Base-by-base conservation (phyloP, 176 grass and related monocot species). In the Chloris gayana region DNA sequence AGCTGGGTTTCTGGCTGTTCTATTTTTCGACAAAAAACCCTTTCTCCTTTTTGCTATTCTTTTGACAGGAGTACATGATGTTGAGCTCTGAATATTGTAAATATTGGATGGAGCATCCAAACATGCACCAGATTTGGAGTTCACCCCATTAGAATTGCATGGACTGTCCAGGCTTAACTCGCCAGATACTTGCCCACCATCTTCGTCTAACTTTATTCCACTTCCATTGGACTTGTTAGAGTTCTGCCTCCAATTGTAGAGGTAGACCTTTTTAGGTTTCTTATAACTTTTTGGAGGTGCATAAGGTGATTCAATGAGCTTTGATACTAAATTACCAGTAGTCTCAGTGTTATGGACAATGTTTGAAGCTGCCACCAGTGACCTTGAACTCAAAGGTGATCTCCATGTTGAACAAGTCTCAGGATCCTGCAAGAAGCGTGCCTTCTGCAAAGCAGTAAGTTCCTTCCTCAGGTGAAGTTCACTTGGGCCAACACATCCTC, bases 181-280 rank as follows among this genome's bases (percentile, higher is more conserved):
- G 26, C 71, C 79, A 70, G 85, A 84, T 44, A 63, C 64, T 84
- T 81, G 62, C 65, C 61, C 70, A 39, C 56, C 84, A 46, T 87
- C 79, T 44, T 86, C 84, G 67, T 79, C 70, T 71, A 83, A 79
- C 46, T 85, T 89, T 34, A 92, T 69, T 78, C 63, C 87, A 22
- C 30, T 81, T 67, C 87, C 91, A 47, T 63, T 88, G 1, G 89
- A 94, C 78, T 83, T 97, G 46, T 66, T 64, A 83, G 94, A 93
- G 67, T 85, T 79, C 53, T 93, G 77, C 80, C 84, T 97, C 94
- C 94, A 97, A 85, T 97, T 97, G 67, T 89, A 91, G 42, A 94
- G 84, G 71, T 91, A 94, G 50, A 94, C 87, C 33, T 89, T 95
- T 84, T 87, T 89, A 38, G 32, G 50, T 69, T 84, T 91, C 45